Conservation (phyloP, 768 basidiomycete species). For the Suillus americanus region DNA sequence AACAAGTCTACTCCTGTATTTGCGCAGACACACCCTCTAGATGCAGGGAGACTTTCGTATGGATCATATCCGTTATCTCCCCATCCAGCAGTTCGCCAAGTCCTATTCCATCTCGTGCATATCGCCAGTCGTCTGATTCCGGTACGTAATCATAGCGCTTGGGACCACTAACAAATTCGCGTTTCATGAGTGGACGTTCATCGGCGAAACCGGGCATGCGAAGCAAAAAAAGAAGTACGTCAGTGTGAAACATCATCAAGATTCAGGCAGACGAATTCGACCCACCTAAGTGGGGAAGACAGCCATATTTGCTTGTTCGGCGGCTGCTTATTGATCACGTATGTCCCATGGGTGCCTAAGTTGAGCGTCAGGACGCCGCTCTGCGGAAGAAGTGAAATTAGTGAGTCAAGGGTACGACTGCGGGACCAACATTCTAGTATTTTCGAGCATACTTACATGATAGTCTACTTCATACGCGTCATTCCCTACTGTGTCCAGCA, state of each 20-base stretch:
- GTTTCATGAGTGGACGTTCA: slow-evolving; percentile 6
- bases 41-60: slow-evolving; percentile 33
- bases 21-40: slow-evolving; percentile 28
- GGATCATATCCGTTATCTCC: slow-evolving; percentile 56
- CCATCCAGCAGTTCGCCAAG: slow-evolving; percentile 63
- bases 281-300: slow-evolving; percentile 82
- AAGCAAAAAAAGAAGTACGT: not conserved
- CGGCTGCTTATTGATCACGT: slow-evolving; percentile 96
- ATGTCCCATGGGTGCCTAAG: slow-evolving; percentile 77
- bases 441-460: slow-evolving; percentile 51
- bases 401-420: not conserved
- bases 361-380: slow-evolving; percentile 87
- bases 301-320: slow-evolving; percentile 98
- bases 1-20: slow-evolving; percentile 14
- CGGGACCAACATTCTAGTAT: not conserved
- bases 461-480: slow-evolving; percentile 83
- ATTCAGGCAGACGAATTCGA: slow-evolving; percentile 6
- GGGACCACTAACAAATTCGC: slow-evolving; percentile 62
- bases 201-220: not conserved
- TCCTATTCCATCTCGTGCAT: slow-evolving; percentile 62
- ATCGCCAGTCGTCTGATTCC: slow-evolving; percentile 66
- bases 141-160: slow-evolving; percentile 84
- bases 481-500: slow-evolving; percentile 61
- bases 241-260: slow-evolving; percentile 6
- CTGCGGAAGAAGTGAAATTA: slow-evolving; percentile 37